Evolutionary conservation across 192 early-diverging fungal genomes (phyloP), one percentile per base, ranked within the genome.

Genomic region (Coemansia sp.): DNA sequence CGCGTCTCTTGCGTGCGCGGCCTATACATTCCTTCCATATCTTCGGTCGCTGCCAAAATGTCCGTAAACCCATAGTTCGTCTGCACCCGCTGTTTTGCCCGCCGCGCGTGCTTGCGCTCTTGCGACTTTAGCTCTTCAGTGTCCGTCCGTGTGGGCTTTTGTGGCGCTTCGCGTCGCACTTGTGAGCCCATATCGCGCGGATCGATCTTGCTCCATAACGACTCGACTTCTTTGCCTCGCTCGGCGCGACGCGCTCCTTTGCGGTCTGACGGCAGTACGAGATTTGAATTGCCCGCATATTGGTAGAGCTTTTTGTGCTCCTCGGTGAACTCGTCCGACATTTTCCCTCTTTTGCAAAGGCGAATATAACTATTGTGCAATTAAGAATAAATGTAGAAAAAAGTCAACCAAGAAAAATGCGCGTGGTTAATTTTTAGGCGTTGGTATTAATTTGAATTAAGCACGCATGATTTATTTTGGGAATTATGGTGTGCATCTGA

Each of bases 221-320:
- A 88, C 76, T 96, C 96, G 43, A 93, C 87, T 66, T 98, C 96
- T n/a, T 95, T 96, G 35, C 91, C 93, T 15, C 94, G 94, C 67
- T 98, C 94, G 75, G 91, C 90, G 43, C 95, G 87, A 25, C 94
- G 89, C 35, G 89, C 87, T 51, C 89, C 76, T 15, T 84, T 83
- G 21, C 97, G 85, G 74, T 96, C 93, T 14, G 94, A 91, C 38
- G 94, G 91, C 25, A 98, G 87, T 4, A 99, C 97, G 60, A 98
- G 84, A 85, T 96, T 99, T n/a, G 93, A 89, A 75, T 93, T 97
- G 15, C 93, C 93, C 5, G 94, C 86, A 72, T 91, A 93, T 69
- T 89, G 89, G 76, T 91, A 92, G 23, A 70, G 62, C 66, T 80
- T 80, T 35, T 80, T 74, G 55, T 80, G 77, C 69, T 80, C 72